Percentiles rank a stretch among this genome's conserved stretches.
phyloP scores from a whole-genome alignment of 2,329 filamentous ascomycete genomes.

The Cytospora mali region DNA sequence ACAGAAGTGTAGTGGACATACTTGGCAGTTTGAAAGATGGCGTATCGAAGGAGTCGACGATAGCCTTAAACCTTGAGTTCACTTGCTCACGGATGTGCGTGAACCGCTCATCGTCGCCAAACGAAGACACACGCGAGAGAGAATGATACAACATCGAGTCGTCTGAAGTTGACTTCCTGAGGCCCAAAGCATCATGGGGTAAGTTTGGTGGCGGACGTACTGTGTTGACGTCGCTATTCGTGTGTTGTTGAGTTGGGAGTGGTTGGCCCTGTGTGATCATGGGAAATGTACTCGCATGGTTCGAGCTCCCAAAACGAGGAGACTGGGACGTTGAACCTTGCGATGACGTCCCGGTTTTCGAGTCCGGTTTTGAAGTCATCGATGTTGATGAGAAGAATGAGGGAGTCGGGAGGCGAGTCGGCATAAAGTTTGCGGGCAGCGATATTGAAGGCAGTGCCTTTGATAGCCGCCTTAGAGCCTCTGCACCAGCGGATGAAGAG shows the following conservation, averaged over 20 bases:
- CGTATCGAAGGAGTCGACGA: conserved; percentile 82
- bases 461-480: conserved; percentile 59
- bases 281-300: conserved; percentile 21
- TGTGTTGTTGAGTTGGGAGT: conserved; percentile 22
- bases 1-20: conserved; percentile 48
- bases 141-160: conserved; percentile 77
- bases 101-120: conserved; percentile 83
- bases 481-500: conserved; percentile 58
- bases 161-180: conserved; percentile 71
- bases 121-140: conserved; percentile 76
- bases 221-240: conserved; percentile 17
- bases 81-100: conserved; percentile 80
- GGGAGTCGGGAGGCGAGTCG: conserved; percentile 40
- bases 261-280: conserved; percentile 9
- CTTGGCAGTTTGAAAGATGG: conserved; percentile 75
- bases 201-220: conserved; percentile 4
- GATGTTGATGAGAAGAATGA: conserved; percentile 45
- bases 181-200: conserved; percentile 36
- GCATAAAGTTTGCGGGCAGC: conserved; percentile 44
- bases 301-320: conserved; percentile 30
- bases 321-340: conserved; percentile 30
- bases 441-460: conserved; percentile 60
- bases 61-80: conserved; percentile 86
- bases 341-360: conserved; percentile 29
- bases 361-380: conserved; percentile 35